phyloP scores from a whole-genome alignment of 1,284 basidiomycete genomes.

The Rhodotorula sp. region DNA sequence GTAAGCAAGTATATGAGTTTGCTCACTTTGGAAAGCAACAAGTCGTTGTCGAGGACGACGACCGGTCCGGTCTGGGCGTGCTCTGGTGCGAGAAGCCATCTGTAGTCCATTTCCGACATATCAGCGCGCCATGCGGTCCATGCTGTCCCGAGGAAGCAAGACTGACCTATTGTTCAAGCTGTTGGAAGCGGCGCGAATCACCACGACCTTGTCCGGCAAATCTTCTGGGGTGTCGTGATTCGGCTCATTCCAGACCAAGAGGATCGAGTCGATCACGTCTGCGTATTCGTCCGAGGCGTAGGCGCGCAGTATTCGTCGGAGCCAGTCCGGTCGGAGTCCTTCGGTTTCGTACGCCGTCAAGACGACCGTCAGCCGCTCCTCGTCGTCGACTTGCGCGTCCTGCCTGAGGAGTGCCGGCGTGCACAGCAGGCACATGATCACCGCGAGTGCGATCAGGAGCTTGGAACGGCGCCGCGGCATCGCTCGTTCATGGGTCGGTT shows the following conservation, averaged over 20 bases:
- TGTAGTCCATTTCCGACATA: not conserved
- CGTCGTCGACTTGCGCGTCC: not conserved
- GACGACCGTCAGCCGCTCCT: slow-evolving; percentile 8
- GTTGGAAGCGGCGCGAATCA: slow-evolving; percentile 2
- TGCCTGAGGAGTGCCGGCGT: not conserved
- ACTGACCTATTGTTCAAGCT: slow-evolving; percentile 17
- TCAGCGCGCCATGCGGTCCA: not conserved
- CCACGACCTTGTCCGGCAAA: slow-evolving; percentile 3
- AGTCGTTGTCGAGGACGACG: slow-evolving; percentile 10
- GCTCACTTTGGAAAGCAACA: not conserved
- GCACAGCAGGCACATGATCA: not conserved
- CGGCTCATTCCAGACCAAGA: slow-evolving; percentile 19
- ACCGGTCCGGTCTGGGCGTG: not conserved
- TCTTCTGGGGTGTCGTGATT: not conserved
- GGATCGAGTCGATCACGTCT: not conserved
- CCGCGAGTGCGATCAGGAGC: not conserved
- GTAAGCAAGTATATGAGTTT: not conserved
- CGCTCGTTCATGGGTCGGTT: not conserved
- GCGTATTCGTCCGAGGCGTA: slow-evolving; percentile 3
- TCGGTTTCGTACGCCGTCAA: slow-evolving; percentile 11
- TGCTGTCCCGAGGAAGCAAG: not conserved
- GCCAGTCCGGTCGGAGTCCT: slow-evolving; percentile 11
- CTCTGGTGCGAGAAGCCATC: not conserved
- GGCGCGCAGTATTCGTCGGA: not conserved
- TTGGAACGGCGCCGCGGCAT: not conserved